Percentiles rank a stretch among this genome's conserved stretches.
Conservation (phyloP, 139 green algal genomes). For the Chlamydomonas eustigma region DNA sequence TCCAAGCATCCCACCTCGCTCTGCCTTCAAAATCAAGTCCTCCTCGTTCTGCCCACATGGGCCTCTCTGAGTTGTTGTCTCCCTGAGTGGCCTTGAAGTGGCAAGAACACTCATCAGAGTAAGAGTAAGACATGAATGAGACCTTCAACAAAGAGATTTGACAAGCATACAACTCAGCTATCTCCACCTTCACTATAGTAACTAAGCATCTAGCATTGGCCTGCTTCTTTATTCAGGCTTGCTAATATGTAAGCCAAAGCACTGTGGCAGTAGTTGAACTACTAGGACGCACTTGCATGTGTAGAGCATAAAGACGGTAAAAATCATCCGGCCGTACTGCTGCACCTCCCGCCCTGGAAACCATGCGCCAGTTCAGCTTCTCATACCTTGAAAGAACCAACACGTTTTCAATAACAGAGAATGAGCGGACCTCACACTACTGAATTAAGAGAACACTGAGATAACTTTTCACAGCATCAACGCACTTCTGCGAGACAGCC, state of each 20-base stretch:
- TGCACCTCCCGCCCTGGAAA: slow-evolving; percentile 82
- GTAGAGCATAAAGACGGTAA: slow-evolving; percentile 70
- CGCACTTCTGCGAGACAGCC: neutral
- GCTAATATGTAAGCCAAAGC: neutral
- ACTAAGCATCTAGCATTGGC: too few species aligned
- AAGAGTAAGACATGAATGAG: neutral
- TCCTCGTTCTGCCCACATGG: slow-evolving; percentile 88
- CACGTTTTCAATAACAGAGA: too few species aligned
- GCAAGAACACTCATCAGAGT: neutral
- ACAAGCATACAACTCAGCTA: too few species aligned
- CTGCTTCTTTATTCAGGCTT: neutral
- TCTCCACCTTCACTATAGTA: too few species aligned
- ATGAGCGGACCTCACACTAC: too few species aligned
- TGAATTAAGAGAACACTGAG: neutral
- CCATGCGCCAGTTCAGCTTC: slow-evolving; percentile 87
- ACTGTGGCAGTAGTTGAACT: too few species aligned
- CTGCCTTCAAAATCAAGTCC: slow-evolving; percentile 92
- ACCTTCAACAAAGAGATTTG: too few species aligned
- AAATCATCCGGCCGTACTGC: slow-evolving; percentile 82
- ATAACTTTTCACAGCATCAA: neutral
- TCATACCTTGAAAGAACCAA: slow-evolving; percentile 61
- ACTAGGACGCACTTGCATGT: slow-evolving; percentile 42
- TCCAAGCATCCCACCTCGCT: slow-evolving; percentile 79
- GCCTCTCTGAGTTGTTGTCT: slow-evolving; percentile 76
- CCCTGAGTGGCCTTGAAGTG: slow-evolving; percentile 61